phyloP scores from a whole-genome alignment of 257 asterid species.

The Ligustrum vulgare region DNA sequence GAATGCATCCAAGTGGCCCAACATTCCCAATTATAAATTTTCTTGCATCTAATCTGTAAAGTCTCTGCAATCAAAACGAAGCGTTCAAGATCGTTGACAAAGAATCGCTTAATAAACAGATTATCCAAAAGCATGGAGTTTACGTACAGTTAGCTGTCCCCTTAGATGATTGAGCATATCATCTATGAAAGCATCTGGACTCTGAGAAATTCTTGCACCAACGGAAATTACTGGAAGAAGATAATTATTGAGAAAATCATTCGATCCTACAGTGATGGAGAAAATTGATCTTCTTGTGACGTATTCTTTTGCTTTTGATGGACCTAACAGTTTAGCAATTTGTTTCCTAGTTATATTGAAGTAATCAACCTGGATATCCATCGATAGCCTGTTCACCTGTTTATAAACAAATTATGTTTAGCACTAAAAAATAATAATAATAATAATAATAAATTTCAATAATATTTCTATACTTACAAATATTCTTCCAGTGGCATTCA shows the following conservation, averaged over 20 bases:
- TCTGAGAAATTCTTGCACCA: constrained; percentile 68
- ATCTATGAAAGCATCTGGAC: constrained; percentile 68
- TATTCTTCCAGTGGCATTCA: constrained; percentile 82
- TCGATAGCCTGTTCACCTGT: constrained; percentile 89
- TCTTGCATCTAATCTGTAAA: constrained; percentile 72
- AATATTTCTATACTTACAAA: constrained; percentile 52
- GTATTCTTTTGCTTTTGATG: constrained; percentile 68
- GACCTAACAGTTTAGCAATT: constrained; percentile 58
- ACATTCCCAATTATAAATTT: constrained; percentile 82
- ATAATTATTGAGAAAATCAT: constrained; percentile 89
- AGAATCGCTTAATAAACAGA: background rate
- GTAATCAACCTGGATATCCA: constrained; percentile 91
- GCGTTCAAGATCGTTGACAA: background rate
- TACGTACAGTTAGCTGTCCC: constrained; percentile 71
- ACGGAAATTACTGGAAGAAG: constrained; percentile 71
- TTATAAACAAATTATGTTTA: background rate
- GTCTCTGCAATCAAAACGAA: constrained; percentile 51
- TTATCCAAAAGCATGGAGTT: background rate
- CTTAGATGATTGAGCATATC: constrained; percentile 65
- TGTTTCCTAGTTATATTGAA: constrained; percentile 81
- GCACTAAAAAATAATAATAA: background rate
- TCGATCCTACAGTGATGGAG: constrained; percentile 81
- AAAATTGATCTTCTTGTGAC: constrained; percentile 60
- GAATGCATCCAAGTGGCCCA: constrained; percentile 96
- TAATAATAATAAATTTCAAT: background rate